A percentile compares a stretch with the other conserved stretches of the same genome.
Conservation (phyloP, 2,329 filamentous ascomycete genomes). For the Fusarium verrucosum region DNA sequence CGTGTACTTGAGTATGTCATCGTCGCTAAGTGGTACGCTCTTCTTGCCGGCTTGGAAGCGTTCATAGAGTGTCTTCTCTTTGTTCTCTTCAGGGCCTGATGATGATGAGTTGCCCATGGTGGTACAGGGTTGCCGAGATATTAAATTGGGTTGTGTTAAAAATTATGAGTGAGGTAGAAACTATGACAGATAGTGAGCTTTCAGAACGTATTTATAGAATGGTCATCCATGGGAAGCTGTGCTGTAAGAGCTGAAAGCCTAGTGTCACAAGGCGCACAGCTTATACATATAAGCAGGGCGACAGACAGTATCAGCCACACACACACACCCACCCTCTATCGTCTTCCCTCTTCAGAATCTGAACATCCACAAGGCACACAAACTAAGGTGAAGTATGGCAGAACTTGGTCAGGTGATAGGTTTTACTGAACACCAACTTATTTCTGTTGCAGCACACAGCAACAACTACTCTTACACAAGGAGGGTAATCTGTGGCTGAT, state of each 20-base stretch:
- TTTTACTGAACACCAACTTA: too few species aligned
- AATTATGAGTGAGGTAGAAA: too few species aligned
- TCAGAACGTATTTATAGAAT: constrained; percentile 18
- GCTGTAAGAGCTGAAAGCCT: neutral
- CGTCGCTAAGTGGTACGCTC: constrained; percentile 48
- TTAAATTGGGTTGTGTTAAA: neutral
- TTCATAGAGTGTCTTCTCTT: constrained; percentile 44
- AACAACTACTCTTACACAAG: neutral
- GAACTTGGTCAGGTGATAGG: neutral
- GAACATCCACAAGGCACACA: neutral
- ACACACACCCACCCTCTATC: neutral
- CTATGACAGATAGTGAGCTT: neutral
- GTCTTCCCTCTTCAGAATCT: neutral
- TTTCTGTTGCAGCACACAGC: neutral
- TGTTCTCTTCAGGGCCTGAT: constrained; percentile 1
- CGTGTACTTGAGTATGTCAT: constrained; percentile 54
- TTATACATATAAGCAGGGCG: constrained; percentile 7
- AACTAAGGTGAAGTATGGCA: neutral
- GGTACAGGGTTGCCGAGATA: neutral
- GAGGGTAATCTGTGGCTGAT: neutral
- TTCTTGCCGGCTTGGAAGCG: constrained; percentile 48
- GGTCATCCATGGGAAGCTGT: neutral
- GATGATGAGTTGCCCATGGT: constrained; percentile 26
- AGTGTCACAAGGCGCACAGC: constrained; percentile 13
- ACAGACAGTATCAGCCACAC: neutral